phyloP scores from a whole-genome alignment of 352 stramenopile species.

The Globisporangium carolinianum region DNA sequence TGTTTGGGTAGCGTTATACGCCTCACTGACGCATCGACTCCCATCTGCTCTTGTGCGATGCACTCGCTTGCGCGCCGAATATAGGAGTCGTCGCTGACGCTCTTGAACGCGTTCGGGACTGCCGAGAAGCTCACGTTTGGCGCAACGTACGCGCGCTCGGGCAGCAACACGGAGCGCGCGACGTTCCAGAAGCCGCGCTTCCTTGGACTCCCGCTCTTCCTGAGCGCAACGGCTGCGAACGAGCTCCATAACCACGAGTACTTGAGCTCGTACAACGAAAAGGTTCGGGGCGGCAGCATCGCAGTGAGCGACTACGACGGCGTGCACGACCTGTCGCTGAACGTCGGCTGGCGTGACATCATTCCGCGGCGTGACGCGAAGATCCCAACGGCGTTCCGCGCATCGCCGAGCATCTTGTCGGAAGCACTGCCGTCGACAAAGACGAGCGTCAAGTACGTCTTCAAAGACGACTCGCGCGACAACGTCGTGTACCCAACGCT shows the following conservation, averaged over 20 bases:
- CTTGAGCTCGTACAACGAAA: conserved; percentile 86
- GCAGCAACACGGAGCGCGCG: conserved; percentile 77
- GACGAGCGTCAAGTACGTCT: conserved; percentile 91
- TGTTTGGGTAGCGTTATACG: too few relatives aligned
- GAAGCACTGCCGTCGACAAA: conserved; percentile 88
- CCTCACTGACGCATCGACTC: too few relatives aligned
- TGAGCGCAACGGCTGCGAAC: conserved; percentile 71
- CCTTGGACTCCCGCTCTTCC: conserved; percentile 69
- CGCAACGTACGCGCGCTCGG: conserved; percentile 77
- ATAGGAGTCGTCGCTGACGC: conserved; percentile 76
- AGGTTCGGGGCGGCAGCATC: conserved; percentile 75
- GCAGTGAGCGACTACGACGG: conserved; percentile 83
- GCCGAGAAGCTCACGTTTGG: conserved; percentile 80
- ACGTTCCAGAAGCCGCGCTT: conserved; percentile 86
- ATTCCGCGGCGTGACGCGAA: conserved; percentile 78
- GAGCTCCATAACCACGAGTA: conserved; percentile 86
- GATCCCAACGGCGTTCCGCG: conserved; percentile 84
- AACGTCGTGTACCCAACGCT: conserved; percentile 79
- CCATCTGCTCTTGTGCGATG: too few relatives aligned
- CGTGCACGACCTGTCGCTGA: conserved; percentile 80
- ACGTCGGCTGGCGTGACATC: conserved; percentile 82
- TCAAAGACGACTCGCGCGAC: conserved; percentile 86
- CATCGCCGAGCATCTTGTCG: conserved; percentile 86
- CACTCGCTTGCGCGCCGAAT: too few relatives aligned
- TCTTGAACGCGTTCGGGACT: conserved; percentile 79